Percentiles rank a stretch among this genome's conserved stretches.
phyloP scores from a whole-genome alignment of 2,329 filamentous ascomycete genomes.

The Aspergillus hortae region DNA sequence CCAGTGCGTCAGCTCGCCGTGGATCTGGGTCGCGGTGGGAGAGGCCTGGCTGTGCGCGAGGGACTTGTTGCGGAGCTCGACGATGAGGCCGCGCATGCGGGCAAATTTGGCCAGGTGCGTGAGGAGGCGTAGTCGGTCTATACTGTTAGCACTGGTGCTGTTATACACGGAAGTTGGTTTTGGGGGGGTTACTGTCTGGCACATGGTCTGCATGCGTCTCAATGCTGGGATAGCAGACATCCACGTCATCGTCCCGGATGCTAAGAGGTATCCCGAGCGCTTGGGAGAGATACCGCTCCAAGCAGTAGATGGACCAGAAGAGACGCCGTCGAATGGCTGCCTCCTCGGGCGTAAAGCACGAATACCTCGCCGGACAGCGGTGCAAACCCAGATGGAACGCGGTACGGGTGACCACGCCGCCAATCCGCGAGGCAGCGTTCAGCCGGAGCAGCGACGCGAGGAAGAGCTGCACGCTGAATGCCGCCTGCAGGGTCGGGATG shows the following conservation, averaged over 20 bases:
- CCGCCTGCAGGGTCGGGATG: slow-evolving; percentile 48
- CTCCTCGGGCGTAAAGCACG: slow-evolving; percentile 48
- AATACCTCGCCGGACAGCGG: slow-evolving; percentile 53
- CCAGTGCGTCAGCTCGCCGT: slow-evolving; percentile 51
- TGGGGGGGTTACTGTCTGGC: background rate
- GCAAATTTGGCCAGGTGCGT: slow-evolving; percentile 47
- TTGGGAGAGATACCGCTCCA: slow-evolving; percentile 56
- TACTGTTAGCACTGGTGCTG: background rate
- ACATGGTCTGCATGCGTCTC: slow-evolving; percentile 40
- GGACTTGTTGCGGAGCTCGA: slow-evolving; percentile 53
- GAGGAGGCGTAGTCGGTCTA: slow-evolving; percentile 33
- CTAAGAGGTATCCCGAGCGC: slow-evolving; percentile 54
- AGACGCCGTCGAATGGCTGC: slow-evolving; percentile 49
- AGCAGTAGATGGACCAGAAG: slow-evolving; percentile 56
- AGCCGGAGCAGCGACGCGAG: slow-evolving; percentile 55
- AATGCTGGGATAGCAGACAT: slow-evolving; percentile 53
- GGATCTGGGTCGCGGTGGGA: slow-evolving; percentile 44
- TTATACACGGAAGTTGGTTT: background rate
- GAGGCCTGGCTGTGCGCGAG: slow-evolving; percentile 45
- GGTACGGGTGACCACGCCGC: slow-evolving; percentile 54
- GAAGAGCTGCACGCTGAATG: slow-evolving; percentile 53
- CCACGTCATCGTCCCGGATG: slow-evolving; percentile 56
- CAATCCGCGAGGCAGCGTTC: slow-evolving; percentile 55
- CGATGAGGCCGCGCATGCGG: slow-evolving; percentile 48
- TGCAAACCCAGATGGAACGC: slow-evolving; percentile 58